Conservation (phyloP, 2,329 filamentous ascomycete species). For the Monilinia polystroma region DNA sequence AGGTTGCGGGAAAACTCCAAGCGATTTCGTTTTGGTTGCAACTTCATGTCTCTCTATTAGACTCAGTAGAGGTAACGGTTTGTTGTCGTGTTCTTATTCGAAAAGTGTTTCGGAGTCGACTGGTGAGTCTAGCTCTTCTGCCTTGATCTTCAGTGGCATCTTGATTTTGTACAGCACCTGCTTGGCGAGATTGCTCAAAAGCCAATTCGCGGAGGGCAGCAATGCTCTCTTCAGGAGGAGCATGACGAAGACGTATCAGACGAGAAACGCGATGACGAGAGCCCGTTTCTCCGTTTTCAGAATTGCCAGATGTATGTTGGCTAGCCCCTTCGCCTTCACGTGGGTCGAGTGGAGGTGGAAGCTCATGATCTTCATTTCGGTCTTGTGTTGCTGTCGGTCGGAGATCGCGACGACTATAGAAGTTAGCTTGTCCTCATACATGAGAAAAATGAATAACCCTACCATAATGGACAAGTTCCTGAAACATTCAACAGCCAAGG, state of each 20-base stretch:
- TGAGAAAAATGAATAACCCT: conserved; percentile 40
- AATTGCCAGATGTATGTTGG: conserved; percentile 42
- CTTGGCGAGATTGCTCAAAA: conserved; percentile 42
- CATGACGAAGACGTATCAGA: conserved; percentile 56
- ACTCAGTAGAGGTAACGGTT: not conserved
- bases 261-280: conserved; percentile 49
- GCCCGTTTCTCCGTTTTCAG: conserved; percentile 41
- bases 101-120: conserved; percentile 36
- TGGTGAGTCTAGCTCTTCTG: conserved; percentile 36
- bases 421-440: conserved; percentile 24
- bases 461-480: conserved; percentile 69
- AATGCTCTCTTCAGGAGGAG: conserved; percentile 62
- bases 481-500: conserved; percentile 70
- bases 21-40: not conserved
- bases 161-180: conserved; percentile 23
- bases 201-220: conserved; percentile 53
- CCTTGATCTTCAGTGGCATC: conserved; percentile 32
- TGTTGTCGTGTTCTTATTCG: conserved; percentile 36
- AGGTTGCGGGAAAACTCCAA: not conserved
- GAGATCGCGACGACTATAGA: conserved; percentile 42
- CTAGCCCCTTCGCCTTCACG: conserved; percentile 33
- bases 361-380: conserved; percentile 31
- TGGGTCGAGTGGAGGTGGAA: conserved; percentile 35
- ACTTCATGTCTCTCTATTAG: not conserved
- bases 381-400: conserved; percentile 35